phyloP scores from a whole-genome alignment of 352 stramenopile species.

The Globisporangium carolinianum region DNA sequence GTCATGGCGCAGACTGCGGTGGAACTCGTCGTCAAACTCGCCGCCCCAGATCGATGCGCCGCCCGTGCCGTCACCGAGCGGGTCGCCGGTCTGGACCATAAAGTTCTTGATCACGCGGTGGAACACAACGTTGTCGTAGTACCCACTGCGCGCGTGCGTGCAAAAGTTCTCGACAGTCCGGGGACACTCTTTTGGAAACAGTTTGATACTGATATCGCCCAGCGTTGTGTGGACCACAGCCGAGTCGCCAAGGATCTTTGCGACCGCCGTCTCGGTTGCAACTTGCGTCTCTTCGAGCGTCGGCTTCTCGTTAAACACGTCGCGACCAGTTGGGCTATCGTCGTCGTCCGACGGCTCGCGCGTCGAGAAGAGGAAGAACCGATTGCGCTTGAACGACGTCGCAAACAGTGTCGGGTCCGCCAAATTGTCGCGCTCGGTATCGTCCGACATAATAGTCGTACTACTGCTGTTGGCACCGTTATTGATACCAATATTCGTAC shows the following conservation, averaged over 20 bases:
- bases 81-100: slow-evolving; percentile 96
- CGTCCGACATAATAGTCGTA: slow-evolving; percentile 58
- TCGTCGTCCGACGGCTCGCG: slow-evolving; percentile 88
- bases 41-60: slow-evolving; percentile 98
- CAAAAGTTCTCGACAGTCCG: slow-evolving; percentile 98
- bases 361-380: slow-evolving; percentile 97
- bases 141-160: slow-evolving; percentile 93
- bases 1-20: slow-evolving; percentile 92
- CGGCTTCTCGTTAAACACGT: slow-evolving; percentile 98
- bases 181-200: slow-evolving; percentile 94
- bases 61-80: slow-evolving; percentile 95
- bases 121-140: slow-evolving; percentile 99
- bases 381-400: slow-evolving; percentile 86
- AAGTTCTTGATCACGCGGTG: slow-evolving; percentile 99
- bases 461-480: background rate
- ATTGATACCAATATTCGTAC: background rate
- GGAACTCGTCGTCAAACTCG: slow-evolving; percentile 99
- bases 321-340: slow-evolving; percentile 50
- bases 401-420: slow-evolving; percentile 86
- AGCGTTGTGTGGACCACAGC: slow-evolving; percentile 96
- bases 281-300: slow-evolving; percentile 91
- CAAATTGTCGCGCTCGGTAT: slow-evolving; percentile 26
- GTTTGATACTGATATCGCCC: slow-evolving; percentile 96
- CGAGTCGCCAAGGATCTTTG: slow-evolving; percentile 61
- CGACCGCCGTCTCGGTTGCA: slow-evolving; percentile 57